Conservation (phyloP, 75 land plant species). For the Selaginella tamariscina region DNA sequence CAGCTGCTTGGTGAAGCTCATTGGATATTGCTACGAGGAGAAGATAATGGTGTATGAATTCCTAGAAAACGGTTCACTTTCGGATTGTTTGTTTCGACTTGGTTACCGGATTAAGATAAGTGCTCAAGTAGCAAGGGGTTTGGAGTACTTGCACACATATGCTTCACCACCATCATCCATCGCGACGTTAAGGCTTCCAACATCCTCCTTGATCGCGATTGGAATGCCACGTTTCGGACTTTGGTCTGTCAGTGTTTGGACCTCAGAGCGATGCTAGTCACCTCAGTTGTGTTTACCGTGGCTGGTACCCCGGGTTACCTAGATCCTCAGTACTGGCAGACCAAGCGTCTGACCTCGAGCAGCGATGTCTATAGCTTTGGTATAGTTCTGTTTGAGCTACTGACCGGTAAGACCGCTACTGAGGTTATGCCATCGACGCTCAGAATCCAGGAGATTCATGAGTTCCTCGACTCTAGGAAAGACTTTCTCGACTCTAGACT, state of each 20-base stretch:
- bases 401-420: no score
- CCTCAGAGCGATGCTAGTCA: neutral
- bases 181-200: slow-evolving; percentile 20
- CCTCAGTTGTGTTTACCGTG: slow-evolving; percentile 4
- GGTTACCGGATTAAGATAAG: slow-evolving; percentile 14
- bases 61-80: slow-evolving; percentile 25
- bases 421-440: no score
- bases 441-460: no score
- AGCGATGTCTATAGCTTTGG: no score
- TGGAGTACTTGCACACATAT: slow-evolving; percentile 19
- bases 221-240: slow-evolving; percentile 21
- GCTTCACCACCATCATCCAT: slow-evolving; percentile 17
- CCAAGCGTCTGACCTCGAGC: no score
- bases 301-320: slow-evolving; percentile 23
- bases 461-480: no score
- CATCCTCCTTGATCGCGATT: slow-evolving; percentile 12
- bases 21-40: slow-evolving; percentile 22
- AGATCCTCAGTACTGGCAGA: no score
- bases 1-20: slow-evolving; percentile 6
- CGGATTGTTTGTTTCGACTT: slow-evolving; percentile 16
- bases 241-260: slow-evolving; percentile 13
- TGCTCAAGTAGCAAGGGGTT: slow-evolving; percentile 17
- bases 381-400: no score
- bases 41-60: slow-evolving; percentile 23
- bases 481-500: no score